Conservation (phyloP, 2,329 filamentous ascomycete genomes). For the Aspergillus sp. region DNA sequence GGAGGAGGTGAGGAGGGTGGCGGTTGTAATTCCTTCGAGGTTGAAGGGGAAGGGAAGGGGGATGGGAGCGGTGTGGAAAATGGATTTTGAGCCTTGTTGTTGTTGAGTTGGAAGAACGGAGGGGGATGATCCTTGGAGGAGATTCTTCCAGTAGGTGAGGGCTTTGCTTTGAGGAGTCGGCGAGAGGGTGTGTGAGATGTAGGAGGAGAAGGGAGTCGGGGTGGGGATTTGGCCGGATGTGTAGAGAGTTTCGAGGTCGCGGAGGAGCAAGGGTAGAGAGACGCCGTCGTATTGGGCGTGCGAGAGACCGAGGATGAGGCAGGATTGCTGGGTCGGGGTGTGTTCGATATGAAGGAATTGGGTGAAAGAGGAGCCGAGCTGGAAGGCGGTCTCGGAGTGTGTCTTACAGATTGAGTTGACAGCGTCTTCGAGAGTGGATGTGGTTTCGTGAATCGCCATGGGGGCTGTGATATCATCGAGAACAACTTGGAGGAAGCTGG, state of each 20-base stretch:
- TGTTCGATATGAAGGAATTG: conserved; percentile 55
- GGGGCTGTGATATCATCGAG: conserved; percentile 52
- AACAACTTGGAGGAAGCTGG: conserved; percentile 55
- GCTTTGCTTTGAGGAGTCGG: conserved; percentile 47
- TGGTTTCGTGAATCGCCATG: conserved; percentile 50
- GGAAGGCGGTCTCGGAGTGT: conserved; percentile 56
- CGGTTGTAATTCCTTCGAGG: conserved; percentile 56
- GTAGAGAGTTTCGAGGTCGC: conserved; percentile 59
- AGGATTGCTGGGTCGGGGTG: conserved; percentile 29
- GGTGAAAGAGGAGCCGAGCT: conserved; percentile 59
- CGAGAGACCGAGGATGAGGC: conserved; percentile 58
- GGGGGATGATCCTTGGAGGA: conserved; percentile 56
- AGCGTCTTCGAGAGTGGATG: conserved; percentile 48
- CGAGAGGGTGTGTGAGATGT: conserved; percentile 37
- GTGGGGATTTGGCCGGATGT: conserved; percentile 30
- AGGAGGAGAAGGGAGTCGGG: conserved; percentile 44
- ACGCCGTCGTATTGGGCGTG: conserved; percentile 69
- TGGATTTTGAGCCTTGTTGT: neutral
- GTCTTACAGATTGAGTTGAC: conserved; percentile 52
- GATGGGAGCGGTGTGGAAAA: conserved; percentile 26
- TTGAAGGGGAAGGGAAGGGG: conserved; percentile 39
- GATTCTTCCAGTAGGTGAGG: conserved; percentile 51
- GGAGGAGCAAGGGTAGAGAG: conserved; percentile 60
- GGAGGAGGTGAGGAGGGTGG: conserved; percentile 62
- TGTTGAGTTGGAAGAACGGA: conserved; percentile 27